These are phyloP conservation scores for Rhodotorula sp. DNA, from an alignment of 1,284 basidiomycete species.

Conservation along the genomic window DNA sequence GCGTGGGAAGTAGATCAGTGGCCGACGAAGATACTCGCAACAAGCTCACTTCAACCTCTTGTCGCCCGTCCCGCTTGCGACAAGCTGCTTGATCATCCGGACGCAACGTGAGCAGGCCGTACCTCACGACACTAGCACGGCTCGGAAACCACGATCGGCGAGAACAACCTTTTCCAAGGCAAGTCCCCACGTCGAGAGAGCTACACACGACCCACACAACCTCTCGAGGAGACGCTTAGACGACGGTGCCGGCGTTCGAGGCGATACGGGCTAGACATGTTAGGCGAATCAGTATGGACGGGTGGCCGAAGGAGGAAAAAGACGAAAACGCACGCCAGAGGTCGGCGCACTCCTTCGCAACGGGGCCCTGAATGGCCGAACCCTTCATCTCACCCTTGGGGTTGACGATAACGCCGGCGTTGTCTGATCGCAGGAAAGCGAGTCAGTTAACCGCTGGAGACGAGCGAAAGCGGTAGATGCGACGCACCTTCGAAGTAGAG, in stretches of 20 bases:
- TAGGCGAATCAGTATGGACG: background rate
- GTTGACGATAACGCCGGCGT: constrained; percentile 56
- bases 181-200: too few relatives aligned
- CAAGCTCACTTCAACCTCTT: background rate
- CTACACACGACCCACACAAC: too few relatives aligned
- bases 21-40: background rate
- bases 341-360: constrained; percentile 93
- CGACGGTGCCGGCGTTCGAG: constrained; percentile 97
- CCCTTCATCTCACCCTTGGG: constrained; percentile 99
- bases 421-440: background rate
- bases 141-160: too few relatives aligned
- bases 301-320: too few relatives aligned
- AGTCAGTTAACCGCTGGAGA: background rate
- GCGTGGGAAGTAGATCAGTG: background rate
- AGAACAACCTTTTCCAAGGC: background rate
- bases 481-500: constrained; percentile 96
- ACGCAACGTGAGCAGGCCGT: too few relatives aligned
- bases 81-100: too few relatives aligned
- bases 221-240: constrained; percentile 54
- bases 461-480: constrained; percentile 60
- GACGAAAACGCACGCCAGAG: constrained; percentile 72
- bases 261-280: constrained; percentile 35
- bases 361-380: constrained; percentile 91
- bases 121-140: too few relatives aligned
- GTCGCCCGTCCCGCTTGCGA: too few relatives aligned